Conservation (phyloP, 768 basidiomycete genomes). For the Multifurca ochricompacta region DNA sequence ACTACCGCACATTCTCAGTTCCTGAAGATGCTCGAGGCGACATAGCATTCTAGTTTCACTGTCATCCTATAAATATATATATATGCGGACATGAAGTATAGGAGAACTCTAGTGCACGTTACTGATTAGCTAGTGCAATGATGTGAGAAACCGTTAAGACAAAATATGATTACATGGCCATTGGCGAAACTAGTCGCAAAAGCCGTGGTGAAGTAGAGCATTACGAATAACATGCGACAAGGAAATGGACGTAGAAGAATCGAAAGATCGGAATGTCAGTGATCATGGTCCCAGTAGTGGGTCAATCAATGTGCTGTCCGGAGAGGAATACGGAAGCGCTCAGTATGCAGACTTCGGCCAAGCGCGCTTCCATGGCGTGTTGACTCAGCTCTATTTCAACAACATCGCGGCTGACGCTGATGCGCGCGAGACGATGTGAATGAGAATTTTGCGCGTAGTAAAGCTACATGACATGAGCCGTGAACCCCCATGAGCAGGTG, state of each 20-base stretch:
- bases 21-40: conserved; percentile 15
- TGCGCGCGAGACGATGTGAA: conserved; percentile 10
- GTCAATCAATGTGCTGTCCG: conserved; percentile 16
- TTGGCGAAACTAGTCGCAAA: not conserved
- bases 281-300: not conserved
- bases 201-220: not conserved
- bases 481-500: not conserved
- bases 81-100: not conserved
- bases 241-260: not conserved
- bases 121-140: not conserved
- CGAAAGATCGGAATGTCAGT: not conserved
- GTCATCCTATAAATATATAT: not conserved
- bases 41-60: not conserved
- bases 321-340: conserved; percentile 21
- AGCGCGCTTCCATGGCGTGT: conserved; percentile 15
- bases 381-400: conserved; percentile 18
- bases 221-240: not conserved
- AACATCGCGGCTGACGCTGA: conserved; percentile 8
- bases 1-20: conserved; percentile 16
- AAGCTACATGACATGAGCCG: not conserved
- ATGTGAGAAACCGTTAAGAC: not conserved
- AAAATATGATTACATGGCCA: not conserved
- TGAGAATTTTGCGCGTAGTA: conserved; percentile 2
- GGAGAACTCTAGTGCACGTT: not conserved
- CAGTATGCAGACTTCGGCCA: conserved; percentile 19